phyloP scores from a whole-genome alignment of 2,329 filamentous ascomycete species.

The Nothophoma quercina region DNA sequence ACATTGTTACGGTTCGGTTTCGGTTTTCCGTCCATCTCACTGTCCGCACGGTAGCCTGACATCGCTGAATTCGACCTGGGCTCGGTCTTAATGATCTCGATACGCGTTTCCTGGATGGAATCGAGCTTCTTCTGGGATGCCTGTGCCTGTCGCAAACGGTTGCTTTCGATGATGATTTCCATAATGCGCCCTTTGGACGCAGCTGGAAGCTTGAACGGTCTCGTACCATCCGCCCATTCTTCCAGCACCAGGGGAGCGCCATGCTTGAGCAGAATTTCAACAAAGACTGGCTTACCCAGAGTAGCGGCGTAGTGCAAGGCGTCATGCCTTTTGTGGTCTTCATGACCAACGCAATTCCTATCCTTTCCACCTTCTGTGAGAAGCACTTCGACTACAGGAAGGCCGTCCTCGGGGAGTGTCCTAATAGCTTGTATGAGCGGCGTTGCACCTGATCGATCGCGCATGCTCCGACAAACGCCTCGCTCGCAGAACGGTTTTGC shows the following conservation, averaged over 20 bases:
- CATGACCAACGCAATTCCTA: slow-evolving; percentile 40
- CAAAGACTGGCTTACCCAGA: slow-evolving; percentile 35
- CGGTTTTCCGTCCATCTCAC: background rate
- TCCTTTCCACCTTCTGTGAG: slow-evolving; percentile 27
- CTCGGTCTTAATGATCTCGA: background rate
- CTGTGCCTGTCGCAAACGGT: background rate
- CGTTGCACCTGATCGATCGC: slow-evolving; percentile 43
- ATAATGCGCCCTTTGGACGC: background rate
- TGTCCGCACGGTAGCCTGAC: slow-evolving; percentile 9
- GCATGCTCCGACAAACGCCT: slow-evolving; percentile 43
- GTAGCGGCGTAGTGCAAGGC: slow-evolving; percentile 42
- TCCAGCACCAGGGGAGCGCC: slow-evolving; percentile 38
- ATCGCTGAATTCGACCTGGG: slow-evolving; percentile 1
- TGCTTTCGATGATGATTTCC: background rate
- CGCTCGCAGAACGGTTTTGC: slow-evolving; percentile 38
- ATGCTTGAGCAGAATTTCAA: slow-evolving; percentile 34
- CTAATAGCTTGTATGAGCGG: slow-evolving; percentile 45
- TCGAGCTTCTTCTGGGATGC: background rate
- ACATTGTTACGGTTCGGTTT: background rate
- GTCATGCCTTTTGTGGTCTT: slow-evolving; percentile 38
- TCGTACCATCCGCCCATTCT: slow-evolving; percentile 31
- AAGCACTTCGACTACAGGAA: slow-evolving; percentile 37
- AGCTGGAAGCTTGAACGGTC: slow-evolving; percentile 13
- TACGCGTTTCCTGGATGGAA: background rate
- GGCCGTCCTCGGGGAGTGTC: slow-evolving; percentile 37